Evolutionary conservation across 2,329 filamentous ascomycete genomes (phyloP), one percentile per base, ranked within the genome.

Genomic region (Pseudonectria foliicola): DNA sequence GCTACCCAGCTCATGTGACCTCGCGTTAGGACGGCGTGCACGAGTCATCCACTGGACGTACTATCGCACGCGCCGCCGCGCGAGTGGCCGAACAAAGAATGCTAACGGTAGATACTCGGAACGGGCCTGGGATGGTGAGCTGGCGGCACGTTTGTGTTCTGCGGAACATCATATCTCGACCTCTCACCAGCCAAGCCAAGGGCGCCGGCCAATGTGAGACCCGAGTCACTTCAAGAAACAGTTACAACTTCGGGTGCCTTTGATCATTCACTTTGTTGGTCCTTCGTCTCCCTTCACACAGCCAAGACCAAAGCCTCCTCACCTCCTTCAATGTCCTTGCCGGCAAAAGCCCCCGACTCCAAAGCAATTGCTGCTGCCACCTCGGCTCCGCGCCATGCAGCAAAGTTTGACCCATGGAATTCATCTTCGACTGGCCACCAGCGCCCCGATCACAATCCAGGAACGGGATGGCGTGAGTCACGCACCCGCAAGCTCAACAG

Each of bases 401-500:
- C 61, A 25, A 52, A 54, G 39, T 83, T 82, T 50, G 80, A 84
- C 57, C 69, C 77, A 5, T 85, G 79, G 78, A 87, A 87, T 61
- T 80, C 79, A 11, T 76, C 78, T 10, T 78, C 81, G 6, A 80
- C 82, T 1, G 85, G 85, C 29, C 86, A 95, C 56, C 88, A 94
- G 60, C 73, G 78, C 27, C 77, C 84, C 27, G 83, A 90, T 40
- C 80, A 77, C 39, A 62, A 66, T 4, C 69, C 82, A 2, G 73
- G 75, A 2, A 72, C 73, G 15, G 45, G 75, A 53, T 93, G 87
- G 86, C 78, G 85, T 15, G 69, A 78, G 33, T 82, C 77, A 11
- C 75, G 85, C 27, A 74, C 70, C 29, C 60, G 68, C 35, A 92
- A 90, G 61, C 68, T 94, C 26, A 68, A 71, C 30, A 68, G 70